A percentile compares a stretch with the other conserved stretches of the same genome.
Conservation (phyloP, 208 protist species). For the Crithidia expoeki region DNA sequence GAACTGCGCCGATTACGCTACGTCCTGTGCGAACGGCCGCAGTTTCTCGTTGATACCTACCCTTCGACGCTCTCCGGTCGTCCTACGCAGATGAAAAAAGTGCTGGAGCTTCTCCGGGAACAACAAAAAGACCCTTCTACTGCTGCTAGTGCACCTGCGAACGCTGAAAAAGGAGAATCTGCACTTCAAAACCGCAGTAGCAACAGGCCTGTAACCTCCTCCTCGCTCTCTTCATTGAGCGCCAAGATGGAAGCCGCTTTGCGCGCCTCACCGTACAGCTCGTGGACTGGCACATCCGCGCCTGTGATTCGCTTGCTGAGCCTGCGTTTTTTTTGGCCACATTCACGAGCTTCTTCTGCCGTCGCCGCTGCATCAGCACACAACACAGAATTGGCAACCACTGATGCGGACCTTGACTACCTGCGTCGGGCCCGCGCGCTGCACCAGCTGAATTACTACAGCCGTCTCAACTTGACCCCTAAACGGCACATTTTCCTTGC, state of each 20-base stretch:
- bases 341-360: background rate
- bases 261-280: slow-evolving; percentile 22
- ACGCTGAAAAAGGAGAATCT: background rate
- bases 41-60: slow-evolving; percentile 59
- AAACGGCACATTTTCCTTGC: slow-evolving; percentile 72
- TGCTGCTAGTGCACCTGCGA: background rate
- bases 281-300: slow-evolving; percentile 16
- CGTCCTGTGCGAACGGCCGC: slow-evolving; percentile 54
- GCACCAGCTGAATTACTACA: slow-evolving; percentile 83
- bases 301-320: slow-evolving; percentile 17
- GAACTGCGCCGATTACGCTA: slow-evolving; percentile 71
- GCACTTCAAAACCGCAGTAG: background rate
- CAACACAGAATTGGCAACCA: slow-evolving; percentile 37
- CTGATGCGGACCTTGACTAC: slow-evolving; percentile 66
- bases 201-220: slow-evolving; percentile 5
- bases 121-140: background rate
- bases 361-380: background rate
- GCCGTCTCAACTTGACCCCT: slow-evolving; percentile 73
- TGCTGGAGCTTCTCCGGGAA: slow-evolving; percentile 21
- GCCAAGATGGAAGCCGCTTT: slow-evolving; percentile 14
- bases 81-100: slow-evolving; percentile 45
- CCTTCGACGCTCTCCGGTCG: slow-evolving; percentile 47
- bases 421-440: slow-evolving; percentile 55
- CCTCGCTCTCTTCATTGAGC: background rate
- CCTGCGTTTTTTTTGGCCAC: slow-evolving; percentile 12